phyloP scores from a whole-genome alignment of 345 rosid genomes.

The Adansonia digitata region DNA sequence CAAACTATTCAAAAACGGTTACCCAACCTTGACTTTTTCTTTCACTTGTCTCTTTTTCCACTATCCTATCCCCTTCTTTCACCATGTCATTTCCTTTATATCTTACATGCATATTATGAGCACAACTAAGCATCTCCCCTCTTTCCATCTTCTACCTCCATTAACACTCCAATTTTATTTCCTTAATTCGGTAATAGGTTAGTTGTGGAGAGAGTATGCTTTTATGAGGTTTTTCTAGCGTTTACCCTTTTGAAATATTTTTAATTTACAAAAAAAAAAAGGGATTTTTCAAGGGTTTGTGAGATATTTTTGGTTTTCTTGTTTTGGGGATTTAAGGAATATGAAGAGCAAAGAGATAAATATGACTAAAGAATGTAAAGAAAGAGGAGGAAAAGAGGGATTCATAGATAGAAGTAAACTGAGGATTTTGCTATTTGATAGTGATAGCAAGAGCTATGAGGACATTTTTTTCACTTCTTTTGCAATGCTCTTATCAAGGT shows the following conservation, averaged over 20 bases:
- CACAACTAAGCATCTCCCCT: no score
- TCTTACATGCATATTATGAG: no score
- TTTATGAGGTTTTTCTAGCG: no score
- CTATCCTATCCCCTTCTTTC: neutral
- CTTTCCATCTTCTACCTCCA: no score
- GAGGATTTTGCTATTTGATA: conserved; percentile 89
- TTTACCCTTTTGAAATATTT: neutral
- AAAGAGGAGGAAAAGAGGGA: conserved; percentile 49
- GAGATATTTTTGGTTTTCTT: neutral
- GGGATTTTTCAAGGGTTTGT: no score
- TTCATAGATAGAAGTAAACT: conserved; percentile 90
- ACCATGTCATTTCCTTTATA: no score
- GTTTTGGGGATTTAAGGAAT: conserved; percentile 6
- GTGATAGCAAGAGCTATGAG: conserved; percentile 60
- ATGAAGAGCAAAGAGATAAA: conserved; percentile 50
- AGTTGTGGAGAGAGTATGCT: no score
- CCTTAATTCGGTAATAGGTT: no score
- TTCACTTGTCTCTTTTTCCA: conserved; percentile 10
- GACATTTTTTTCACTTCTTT: conserved; percentile 72
- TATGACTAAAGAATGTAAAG: conserved; percentile 49
- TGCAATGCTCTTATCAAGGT: conserved; percentile 89
- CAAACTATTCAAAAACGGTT: conserved; percentile 34
- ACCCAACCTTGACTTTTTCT: neutral
- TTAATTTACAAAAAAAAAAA: no score
- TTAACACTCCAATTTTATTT: no score